Evolutionary conservation across 768 basidiomycete genomes (phyloP).

Genomic region (Lactifluus volemus): DNA sequence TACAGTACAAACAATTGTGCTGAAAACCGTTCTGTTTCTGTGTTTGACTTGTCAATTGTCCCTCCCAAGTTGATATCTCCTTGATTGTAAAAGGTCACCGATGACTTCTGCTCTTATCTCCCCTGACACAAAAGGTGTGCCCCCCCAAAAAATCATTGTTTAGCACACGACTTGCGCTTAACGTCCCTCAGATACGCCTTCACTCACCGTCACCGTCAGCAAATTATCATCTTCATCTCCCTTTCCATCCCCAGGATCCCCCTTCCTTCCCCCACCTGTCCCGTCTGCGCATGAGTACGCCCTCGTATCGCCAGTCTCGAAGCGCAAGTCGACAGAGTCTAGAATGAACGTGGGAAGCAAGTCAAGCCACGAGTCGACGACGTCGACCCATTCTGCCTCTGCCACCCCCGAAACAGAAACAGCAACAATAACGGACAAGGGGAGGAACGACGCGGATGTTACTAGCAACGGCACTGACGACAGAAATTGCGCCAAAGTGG

Average conservation of each 20-base stretch:
- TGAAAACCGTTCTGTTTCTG: neutral
- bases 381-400: neutral
- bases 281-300: slow-evolving; percentile 65
- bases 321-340: slow-evolving; percentile 13
- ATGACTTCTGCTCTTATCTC: slow-evolving; percentile 13
- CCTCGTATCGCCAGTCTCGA: slow-evolving; percentile 33
- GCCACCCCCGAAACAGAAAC: neutral
- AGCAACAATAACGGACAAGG: neutral
- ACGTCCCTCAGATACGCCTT: slow-evolving; percentile 7
- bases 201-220: slow-evolving; percentile 27
- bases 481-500: neutral
- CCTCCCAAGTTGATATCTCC: neutral
- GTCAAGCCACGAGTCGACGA: slow-evolving; percentile 4
- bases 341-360: slow-evolving; percentile 16
- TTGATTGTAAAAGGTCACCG: neutral
- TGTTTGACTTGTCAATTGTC: neutral
- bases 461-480: neutral
- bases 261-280: slow-evolving; percentile 60
- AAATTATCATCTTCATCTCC: slow-evolving; percentile 35
- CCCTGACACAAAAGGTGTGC: slow-evolving; percentile 18
- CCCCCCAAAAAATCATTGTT: neutral
- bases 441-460: neutral
- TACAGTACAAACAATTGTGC: neutral
- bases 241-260: slow-evolving; percentile 57
- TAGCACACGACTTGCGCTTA: neutral